phyloP scores from a whole-genome alignment of 2,329 filamentous ascomycete genomes.

The Pseudogymnoascus sp. region DNA sequence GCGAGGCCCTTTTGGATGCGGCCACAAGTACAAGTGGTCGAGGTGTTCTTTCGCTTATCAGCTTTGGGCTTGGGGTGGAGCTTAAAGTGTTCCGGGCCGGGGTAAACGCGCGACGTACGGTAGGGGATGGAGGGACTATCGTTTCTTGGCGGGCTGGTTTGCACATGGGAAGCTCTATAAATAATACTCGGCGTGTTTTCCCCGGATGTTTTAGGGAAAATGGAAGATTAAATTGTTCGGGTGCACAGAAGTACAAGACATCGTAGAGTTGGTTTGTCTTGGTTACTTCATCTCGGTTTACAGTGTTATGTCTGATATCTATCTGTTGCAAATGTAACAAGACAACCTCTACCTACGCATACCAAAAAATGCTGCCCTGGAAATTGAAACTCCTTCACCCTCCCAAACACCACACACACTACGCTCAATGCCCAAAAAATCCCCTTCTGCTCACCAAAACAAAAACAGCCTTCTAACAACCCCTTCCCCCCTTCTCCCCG shows the following conservation, averaged over 20 bases:
- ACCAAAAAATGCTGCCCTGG: too few relatives aligned
- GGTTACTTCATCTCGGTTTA: background rate
- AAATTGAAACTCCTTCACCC: too few relatives aligned
- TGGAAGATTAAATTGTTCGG: background rate
- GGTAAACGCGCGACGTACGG: background rate
- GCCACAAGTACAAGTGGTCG: background rate
- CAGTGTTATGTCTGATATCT: too few relatives aligned
- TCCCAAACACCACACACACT: too few relatives aligned
- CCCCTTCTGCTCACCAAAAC: too few relatives aligned
- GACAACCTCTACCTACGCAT: too few relatives aligned
- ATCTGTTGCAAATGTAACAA: too few relatives aligned
- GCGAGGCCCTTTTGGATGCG: background rate
- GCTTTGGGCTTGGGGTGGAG: background rate
- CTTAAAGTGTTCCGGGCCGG: background rate
- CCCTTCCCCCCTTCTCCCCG: too few relatives aligned
- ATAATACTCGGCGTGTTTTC: background rate
- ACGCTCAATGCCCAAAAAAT: too few relatives aligned
- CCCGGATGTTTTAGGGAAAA: too few relatives aligned
- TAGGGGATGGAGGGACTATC: background rate
- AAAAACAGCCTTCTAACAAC: too few relatives aligned
- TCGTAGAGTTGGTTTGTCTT: background rate
- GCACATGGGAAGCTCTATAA: background rate
- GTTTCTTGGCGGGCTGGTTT: background rate
- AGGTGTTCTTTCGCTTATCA: conserved; percentile 3
- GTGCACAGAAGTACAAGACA: background rate